Conservation (phyloP, 2,329 filamentous ascomycete genomes). For the Aspergillus sp. region DNA sequence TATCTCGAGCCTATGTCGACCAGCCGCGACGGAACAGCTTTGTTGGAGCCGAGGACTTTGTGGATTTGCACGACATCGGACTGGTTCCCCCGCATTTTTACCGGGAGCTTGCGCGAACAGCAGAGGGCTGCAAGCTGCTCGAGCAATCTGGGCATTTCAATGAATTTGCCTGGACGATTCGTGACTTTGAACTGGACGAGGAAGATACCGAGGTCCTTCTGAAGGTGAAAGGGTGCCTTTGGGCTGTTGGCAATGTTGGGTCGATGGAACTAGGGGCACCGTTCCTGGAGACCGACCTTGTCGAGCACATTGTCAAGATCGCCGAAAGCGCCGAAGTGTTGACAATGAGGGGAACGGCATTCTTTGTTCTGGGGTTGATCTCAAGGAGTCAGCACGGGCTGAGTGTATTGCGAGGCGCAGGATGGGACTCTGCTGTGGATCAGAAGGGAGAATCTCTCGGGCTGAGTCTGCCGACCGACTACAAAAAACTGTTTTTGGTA, state of each 20-base stretch:
- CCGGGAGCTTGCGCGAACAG: conserved; percentile 81
- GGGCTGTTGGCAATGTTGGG: conserved; percentile 95
- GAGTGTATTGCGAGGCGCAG: conserved; percentile 78
- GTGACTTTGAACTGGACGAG: conserved; percentile 73
- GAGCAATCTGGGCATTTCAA: conserved; percentile 93
- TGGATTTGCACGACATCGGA: conserved; percentile 49
- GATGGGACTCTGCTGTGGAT: conserved; percentile 88
- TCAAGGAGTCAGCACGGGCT: conserved; percentile 86
- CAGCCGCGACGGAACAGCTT: conserved; percentile 40
- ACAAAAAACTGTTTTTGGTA: conserved; percentile 70
- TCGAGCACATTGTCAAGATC: conserved; percentile 77
- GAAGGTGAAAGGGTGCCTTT: conserved; percentile 93
- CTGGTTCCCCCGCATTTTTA: conserved; percentile 95
- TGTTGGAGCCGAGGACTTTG: conserved; percentile 44
- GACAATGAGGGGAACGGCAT: conserved; percentile 88
- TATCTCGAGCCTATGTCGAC: conserved; percentile 68
- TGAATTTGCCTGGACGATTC: conserved; percentile 82
- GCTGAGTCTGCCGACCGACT: conserved; percentile 72
- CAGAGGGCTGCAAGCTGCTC: conserved; percentile 82
- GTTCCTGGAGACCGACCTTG: conserved; percentile 83
- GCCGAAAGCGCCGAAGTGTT: conserved; percentile 82
- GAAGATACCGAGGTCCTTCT: conserved; percentile 77
- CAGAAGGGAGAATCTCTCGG: conserved; percentile 73
- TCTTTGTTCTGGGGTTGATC: conserved; percentile 89
- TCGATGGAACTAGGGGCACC: conserved; percentile 96